Conservation (phyloP, 805 yeast genomes). For the Ogataea thermomethanolica region DNA sequence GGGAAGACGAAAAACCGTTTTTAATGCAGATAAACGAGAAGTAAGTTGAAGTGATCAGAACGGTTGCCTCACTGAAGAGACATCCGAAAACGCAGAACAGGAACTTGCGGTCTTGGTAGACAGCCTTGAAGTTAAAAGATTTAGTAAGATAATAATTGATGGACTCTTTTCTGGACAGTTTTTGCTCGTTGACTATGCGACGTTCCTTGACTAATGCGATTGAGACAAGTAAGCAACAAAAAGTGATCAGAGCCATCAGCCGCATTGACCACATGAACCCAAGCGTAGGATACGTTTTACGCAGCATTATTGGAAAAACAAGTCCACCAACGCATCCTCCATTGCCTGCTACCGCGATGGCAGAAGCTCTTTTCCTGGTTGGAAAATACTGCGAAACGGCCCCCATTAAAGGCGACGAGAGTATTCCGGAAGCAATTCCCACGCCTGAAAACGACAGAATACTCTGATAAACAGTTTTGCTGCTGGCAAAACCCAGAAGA, state of each 20-base stretch:
- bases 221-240: slow-evolving; percentile 23
- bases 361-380: slow-evolving; percentile 49
- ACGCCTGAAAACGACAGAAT: slow-evolving; percentile 54
- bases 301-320: slow-evolving; percentile 47
- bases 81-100: slow-evolving; percentile 41
- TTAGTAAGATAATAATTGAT: slow-evolving; percentile 10
- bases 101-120: slow-evolving; percentile 39
- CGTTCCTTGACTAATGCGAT: slow-evolving; percentile 36
- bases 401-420: slow-evolving; percentile 58
- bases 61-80: slow-evolving; percentile 43
- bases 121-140: slow-evolving; percentile 35
- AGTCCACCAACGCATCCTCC: slow-evolving; percentile 55
- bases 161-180: slow-evolving; percentile 6
- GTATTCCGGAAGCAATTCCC: slow-evolving; percentile 59
- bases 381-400: slow-evolving; percentile 63
- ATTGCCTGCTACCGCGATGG: slow-evolving; percentile 45
- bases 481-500: slow-evolving; percentile 48
- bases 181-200: slow-evolving; percentile 13
- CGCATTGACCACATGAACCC: slow-evolving; percentile 59
- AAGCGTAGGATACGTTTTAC: slow-evolving; percentile 41
- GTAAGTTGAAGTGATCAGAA: slow-evolving; percentile 43
- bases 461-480: slow-evolving; percentile 54
- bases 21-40: slow-evolving; percentile 47
- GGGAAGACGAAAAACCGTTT: slow-evolving; percentile 39
- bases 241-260: slow-evolving; percentile 43